A percentile compares a stretch with the other conserved stretches of the same genome.
Conservation (phyloP, 108 stramenopile species). For the Cylindrotheca closterium region DNA sequence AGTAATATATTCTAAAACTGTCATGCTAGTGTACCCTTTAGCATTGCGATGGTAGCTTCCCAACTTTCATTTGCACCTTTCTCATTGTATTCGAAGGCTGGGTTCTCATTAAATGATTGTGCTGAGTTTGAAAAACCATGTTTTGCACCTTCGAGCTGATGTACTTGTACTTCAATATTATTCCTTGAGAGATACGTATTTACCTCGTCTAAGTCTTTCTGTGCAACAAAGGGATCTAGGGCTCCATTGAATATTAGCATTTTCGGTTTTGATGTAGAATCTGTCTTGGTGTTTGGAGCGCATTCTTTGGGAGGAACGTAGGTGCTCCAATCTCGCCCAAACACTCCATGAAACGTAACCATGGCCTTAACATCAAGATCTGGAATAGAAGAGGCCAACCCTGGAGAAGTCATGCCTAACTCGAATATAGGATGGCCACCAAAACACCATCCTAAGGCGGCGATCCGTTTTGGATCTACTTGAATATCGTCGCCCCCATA, state of each 20-base stretch:
- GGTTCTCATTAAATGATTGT: constrained; percentile 59
- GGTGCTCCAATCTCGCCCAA: constrained; percentile 39
- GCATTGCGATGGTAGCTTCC: too few relatives aligned
- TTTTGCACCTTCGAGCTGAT: constrained; percentile 42
- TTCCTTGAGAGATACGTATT: constrained; percentile 26
- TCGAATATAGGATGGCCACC: constrained; percentile 71
- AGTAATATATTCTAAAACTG: background rate
- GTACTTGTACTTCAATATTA: constrained; percentile 19
- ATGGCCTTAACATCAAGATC: constrained; percentile 32
- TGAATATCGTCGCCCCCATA: constrained; percentile 2
- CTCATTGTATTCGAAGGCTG: constrained; percentile 61
- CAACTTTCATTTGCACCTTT: constrained; percentile 42
- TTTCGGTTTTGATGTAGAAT: too few relatives aligned
- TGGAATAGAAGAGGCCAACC: background rate
- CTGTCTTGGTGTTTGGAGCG: background rate
- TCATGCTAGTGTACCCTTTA: too few relatives aligned
- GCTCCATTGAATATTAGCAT: constrained; percentile 57
- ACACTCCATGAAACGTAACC: constrained; percentile 77
- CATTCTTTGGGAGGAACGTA: background rate
- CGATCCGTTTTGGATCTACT: constrained; percentile 45
- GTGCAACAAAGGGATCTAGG: constrained; percentile 69
- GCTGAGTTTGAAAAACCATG: constrained; percentile 86
- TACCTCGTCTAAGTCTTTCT: constrained; percentile 39
- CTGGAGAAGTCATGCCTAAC: constrained; percentile 31
- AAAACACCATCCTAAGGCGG: constrained; percentile 69